Percentiles rank a stretch among this genome's conserved stretches.
These are phyloP conservation scores for Astrephomene gubernaculifera DNA, from an alignment of 139 green algal species.

Conservation along the genomic window DNA sequence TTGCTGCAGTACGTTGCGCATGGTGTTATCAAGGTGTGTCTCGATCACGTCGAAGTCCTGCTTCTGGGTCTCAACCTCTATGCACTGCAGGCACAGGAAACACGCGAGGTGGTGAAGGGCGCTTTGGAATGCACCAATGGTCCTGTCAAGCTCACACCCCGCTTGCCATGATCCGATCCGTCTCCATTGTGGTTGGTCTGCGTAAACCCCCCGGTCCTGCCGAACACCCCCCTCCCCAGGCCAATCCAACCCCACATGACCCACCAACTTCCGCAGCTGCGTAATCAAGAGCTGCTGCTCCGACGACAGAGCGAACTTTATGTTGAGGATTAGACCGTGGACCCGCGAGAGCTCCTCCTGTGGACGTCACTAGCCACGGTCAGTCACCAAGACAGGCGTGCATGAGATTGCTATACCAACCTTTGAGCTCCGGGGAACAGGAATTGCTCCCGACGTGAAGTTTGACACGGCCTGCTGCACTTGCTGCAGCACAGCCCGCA, in stretches of 20 bases:
- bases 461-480: slow-evolving; percentile 2
- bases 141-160: no score
- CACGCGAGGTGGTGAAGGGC: no score
- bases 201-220: no score
- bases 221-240: no score
- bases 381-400: neutral
- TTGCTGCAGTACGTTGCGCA: slow-evolving; percentile 43
- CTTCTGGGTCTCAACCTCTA: slow-evolving; percentile 10
- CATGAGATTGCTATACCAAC: neutral
- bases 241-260: neutral
- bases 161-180: neutral
- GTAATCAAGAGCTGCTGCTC: slow-evolving; percentile 33
- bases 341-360: slow-evolving; percentile 49
- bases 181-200: no score
- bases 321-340: neutral
- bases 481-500: slow-evolving; percentile 18
- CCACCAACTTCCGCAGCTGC: slow-evolving; percentile 42
- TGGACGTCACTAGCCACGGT: neutral
- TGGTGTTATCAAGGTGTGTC: slow-evolving; percentile 40
- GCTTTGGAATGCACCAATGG: no score
- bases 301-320: slow-evolving; percentile 29
- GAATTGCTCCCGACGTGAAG: slow-evolving; percentile 26
- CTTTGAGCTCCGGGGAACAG: slow-evolving; percentile 37
- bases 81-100: slow-evolving; percentile 12
- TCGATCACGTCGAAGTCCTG: slow-evolving; percentile 39